Evolutionary conservation across 176 grass and related monocot genomes (phyloP), one percentile per base, ranked within the genome.

Genomic region (Thalia dealbata): DNA sequence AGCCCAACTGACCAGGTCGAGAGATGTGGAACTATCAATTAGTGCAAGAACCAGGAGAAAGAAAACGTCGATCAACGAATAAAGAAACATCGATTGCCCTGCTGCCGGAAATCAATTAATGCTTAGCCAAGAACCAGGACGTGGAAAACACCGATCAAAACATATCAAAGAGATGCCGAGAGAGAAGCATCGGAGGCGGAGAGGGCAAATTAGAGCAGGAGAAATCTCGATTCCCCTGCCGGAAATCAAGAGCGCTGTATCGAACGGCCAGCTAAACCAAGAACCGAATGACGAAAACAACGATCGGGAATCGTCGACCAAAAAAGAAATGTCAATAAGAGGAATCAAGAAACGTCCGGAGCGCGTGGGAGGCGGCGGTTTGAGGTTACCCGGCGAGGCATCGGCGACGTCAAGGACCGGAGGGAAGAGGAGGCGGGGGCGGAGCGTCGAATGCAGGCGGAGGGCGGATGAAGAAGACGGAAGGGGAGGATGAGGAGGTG

Each of bases 171-270:
- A 38, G 32, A 38, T 38, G 32, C 4, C 32, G 32, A 38, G 32
- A 2, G 15, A 13, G 10, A 16, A 23, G 0, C 27, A 4, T 3
- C 26, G 51, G 73, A 50, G 30, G 78, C 22, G 70, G 14, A 62
- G 35, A 38, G 32, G 32, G 32, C 32, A 38, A 18, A 14, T 0
- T 14, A 41, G 44, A 41, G 45, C 66, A 54, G 45, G 38, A 81
- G 26, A 43, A 61, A 21, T 28, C 55, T 62, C 28, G 6, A n/a
- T 83, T 78, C 45, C 77, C 73, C 85, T 82, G 64, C 69, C 56
- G 10, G 65, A 44, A 42, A 68, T 11, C 19, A 45, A 14, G 25
- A 29, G 29, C n/a, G n/a, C n/a, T n/a, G n/a, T 38, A 38, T 38
- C 32, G n/a, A 38, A 38, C 32, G 3, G 32, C 4, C 32, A 4